Evolutionary conservation across 2,329 filamentous ascomycete species (phyloP).

Genomic region (Xylariaceae sp.): DNA sequence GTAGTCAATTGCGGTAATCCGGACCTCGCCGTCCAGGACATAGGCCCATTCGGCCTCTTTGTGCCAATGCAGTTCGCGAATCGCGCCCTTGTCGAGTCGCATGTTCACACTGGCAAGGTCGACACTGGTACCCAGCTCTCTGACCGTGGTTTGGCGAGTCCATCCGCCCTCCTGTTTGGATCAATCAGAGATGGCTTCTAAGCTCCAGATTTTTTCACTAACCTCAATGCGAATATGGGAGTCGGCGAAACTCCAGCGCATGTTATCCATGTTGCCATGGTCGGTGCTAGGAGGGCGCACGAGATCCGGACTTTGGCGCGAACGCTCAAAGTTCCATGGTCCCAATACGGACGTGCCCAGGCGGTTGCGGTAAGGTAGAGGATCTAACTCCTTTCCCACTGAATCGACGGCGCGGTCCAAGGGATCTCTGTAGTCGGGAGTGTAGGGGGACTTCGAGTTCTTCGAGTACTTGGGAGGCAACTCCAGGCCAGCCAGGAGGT

Average conservation of each 20-base stretch:
- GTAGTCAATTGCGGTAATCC: slow-evolving; percentile 67
- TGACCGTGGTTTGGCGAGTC: slow-evolving; percentile 67
- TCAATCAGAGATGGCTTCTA: neutral
- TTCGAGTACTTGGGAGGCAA: slow-evolving; percentile 41
- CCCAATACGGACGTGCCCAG: slow-evolving; percentile 62
- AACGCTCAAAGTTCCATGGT: slow-evolving; percentile 62
- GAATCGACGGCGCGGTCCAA: slow-evolving; percentile 59
- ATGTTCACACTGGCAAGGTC: slow-evolving; percentile 75
- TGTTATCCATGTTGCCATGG: slow-evolving; percentile 63
- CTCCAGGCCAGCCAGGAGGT: slow-evolving; percentile 45
- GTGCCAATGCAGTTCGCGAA: slow-evolving; percentile 76
- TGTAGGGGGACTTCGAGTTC: slow-evolving; percentile 48
- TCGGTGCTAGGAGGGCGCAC: slow-evolving; percentile 69
- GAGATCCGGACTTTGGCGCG: slow-evolving; percentile 65
- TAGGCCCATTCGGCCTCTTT: slow-evolving; percentile 77
- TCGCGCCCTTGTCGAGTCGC: slow-evolving; percentile 66
- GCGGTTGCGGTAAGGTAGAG: slow-evolving; percentile 60
- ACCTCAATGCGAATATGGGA: slow-evolving; percentile 61
- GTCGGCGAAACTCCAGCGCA: slow-evolving; percentile 67
- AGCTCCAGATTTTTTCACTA: slow-evolving; percentile 16
- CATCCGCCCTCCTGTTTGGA: slow-evolving; percentile 61
- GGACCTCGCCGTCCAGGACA: slow-evolving; percentile 63
- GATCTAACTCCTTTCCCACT: slow-evolving; percentile 55
- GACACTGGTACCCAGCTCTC: slow-evolving; percentile 59
- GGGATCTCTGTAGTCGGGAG: slow-evolving; percentile 54